Conservation (phyloP, 768 basidiomycete genomes). For the Trichaptum fuscoviolaceum region DNA sequence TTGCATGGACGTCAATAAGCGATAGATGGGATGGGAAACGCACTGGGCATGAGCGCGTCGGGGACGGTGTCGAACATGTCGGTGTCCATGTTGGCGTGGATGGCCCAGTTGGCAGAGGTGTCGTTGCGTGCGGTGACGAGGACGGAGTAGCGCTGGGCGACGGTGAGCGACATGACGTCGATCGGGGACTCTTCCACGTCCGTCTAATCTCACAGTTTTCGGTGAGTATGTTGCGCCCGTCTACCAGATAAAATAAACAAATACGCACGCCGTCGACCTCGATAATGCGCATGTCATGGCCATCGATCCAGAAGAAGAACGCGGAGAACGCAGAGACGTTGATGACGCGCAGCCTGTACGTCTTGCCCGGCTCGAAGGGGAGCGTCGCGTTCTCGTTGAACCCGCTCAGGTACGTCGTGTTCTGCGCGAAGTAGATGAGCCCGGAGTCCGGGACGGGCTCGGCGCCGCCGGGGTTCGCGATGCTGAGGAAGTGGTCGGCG, state of each 20-base stretch:
- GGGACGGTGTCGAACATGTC: conserved; percentile 88
- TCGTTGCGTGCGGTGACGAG: conserved; percentile 90
- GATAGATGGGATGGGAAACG: conserved; percentile 20
- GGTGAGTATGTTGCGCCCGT: not conserved
- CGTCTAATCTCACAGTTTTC: conserved; percentile 35
- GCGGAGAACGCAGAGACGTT: conserved; percentile 73
- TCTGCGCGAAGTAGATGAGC: conserved; percentile 80
- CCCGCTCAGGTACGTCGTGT: conserved; percentile 65
- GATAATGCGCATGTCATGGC: conserved; percentile 79
- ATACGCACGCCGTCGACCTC: conserved; percentile 74
- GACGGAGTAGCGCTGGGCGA: conserved; percentile 91
- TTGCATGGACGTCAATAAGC: not conserved
- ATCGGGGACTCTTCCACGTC: conserved; percentile 73
- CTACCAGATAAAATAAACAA: not conserved
- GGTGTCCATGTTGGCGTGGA: conserved; percentile 88
- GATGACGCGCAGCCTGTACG: conserved; percentile 83
- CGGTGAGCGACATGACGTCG: conserved; percentile 68
- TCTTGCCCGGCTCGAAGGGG: conserved; percentile 78
- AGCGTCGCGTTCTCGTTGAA: conserved; percentile 87
- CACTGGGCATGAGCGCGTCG: conserved; percentile 65
- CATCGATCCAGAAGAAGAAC: conserved; percentile 88
- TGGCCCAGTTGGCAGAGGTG: conserved; percentile 75
- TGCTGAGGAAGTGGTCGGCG: conserved; percentile 59
- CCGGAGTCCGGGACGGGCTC: conserved; percentile 75
- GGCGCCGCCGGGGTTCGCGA: conserved; percentile 73